phyloP scores from a whole-genome alignment of 108 stramenopile genomes.

The Skeletonema grethae region DNA sequence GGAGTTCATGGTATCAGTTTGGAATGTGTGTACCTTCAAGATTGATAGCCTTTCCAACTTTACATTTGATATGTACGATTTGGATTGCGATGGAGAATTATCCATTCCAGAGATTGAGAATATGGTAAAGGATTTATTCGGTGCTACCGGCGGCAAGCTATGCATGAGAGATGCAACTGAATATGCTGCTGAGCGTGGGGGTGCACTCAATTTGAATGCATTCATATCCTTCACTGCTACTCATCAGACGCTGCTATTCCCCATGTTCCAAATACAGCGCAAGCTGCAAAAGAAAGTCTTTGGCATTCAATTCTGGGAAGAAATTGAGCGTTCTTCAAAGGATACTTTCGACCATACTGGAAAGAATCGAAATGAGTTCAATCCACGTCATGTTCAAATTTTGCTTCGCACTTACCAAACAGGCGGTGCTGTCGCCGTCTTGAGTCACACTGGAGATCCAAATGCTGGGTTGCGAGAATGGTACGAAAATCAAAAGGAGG shows the following conservation, averaged over 20 bases:
- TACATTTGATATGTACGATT: slow-evolving; percentile 58
- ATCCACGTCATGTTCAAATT: slow-evolving; percentile 47
- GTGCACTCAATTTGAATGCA: slow-evolving; percentile 41
- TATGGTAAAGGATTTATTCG: slow-evolving; percentile 53
- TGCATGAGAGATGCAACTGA: slow-evolving; percentile 36
- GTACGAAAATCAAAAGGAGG: slow-evolving; percentile 46
- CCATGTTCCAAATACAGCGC: slow-evolving; percentile 47
- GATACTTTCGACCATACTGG: slow-evolving; percentile 11
- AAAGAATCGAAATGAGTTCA: slow-evolving; percentile 33
- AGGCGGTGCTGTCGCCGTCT: slow-evolving; percentile 39
- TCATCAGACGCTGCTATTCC: slow-evolving; percentile 46
- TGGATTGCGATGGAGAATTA: slow-evolving; percentile 48
- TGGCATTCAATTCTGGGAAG: slow-evolving; percentile 36
- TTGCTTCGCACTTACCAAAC: slow-evolving; percentile 48
- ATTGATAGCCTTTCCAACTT: slow-evolving; percentile 50
- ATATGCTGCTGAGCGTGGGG: slow-evolving; percentile 46
- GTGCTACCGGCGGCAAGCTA: slow-evolving; percentile 25
- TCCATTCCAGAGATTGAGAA: slow-evolving; percentile 52
- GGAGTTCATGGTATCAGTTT: slow-evolving; percentile 51
- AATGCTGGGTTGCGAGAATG: slow-evolving; percentile 50
- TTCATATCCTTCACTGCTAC: slow-evolving; percentile 41
- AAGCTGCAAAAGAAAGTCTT: slow-evolving; percentile 41
- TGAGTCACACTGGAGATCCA: slow-evolving; percentile 51
- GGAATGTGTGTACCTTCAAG: slow-evolving; percentile 54
- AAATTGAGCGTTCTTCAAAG: slow-evolving; percentile 32